A percentile compares a stretch with the other conserved stretches of the same genome.
phyloP scores from a whole-genome alignment of 2,329 filamentous ascomycete species.

The Fusarium incarnatum region DNA sequence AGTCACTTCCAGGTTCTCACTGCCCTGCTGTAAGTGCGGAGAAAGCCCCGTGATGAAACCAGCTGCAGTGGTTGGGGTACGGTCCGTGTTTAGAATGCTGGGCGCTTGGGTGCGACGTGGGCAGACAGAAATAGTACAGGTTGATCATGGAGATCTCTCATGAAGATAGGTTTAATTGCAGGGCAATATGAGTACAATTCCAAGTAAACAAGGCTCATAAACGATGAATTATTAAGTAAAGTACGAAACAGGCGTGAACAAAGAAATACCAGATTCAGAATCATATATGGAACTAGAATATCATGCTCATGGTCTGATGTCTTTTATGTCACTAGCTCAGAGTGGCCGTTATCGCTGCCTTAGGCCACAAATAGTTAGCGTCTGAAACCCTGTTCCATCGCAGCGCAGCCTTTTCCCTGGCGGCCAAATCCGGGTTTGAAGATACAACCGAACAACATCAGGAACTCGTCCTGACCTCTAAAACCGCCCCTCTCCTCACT shows the following conservation, averaged over 20 bases:
- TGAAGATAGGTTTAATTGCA: background rate
- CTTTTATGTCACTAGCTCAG: constrained; percentile 5
- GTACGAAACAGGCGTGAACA: background rate
- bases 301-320: background rate
- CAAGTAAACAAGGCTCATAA: background rate
- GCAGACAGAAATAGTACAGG: background rate
- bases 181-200: background rate
- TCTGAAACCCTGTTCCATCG: constrained; percentile 37
- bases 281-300: too few species aligned
- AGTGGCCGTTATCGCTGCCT: constrained; percentile 50
- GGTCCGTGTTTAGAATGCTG: constrained; percentile 3
- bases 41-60: constrained; percentile 41
- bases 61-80: constrained; percentile 28
- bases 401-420: constrained; percentile 52
- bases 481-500: constrained; percentile 35
- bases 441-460: constrained; percentile 51
- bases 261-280: background rate
- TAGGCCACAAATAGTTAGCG: constrained; percentile 52
- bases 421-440: constrained; percentile 54
- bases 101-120: background rate
- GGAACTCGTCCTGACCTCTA: constrained; percentile 47
- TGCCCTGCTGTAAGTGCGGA: constrained; percentile 33
- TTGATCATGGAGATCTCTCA: background rate
- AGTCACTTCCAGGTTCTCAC: constrained; percentile 25
- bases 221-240: background rate